Evolutionary conservation across 306 rosid species (phyloP).

Genomic region (Castanea sativa): DNA sequence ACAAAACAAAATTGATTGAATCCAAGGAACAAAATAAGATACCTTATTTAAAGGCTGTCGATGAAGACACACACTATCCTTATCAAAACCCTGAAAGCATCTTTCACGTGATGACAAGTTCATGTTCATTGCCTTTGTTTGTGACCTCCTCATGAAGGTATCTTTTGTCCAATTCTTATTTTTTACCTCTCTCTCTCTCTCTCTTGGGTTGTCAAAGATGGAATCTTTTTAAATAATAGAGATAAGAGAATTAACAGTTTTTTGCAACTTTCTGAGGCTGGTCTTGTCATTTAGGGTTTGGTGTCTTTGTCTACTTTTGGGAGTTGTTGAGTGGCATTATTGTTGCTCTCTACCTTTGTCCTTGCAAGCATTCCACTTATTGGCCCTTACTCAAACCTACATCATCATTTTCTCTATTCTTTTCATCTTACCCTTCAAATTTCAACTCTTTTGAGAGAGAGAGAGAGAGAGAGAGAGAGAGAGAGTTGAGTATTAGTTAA

Average conservation of each 20-base stretch:
- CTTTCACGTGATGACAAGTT: conserved; percentile 75
- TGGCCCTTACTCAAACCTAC: conserved; percentile 31
- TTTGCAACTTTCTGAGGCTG: conserved; percentile 35
- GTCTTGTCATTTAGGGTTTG: conserved; percentile 53
- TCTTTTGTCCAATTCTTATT: conserved; percentile 46
- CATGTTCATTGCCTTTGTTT: conserved; percentile 50
- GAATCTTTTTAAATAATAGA: conserved; percentile 52
- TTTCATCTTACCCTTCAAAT: neutral
- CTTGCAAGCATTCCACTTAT: conserved; percentile 50
- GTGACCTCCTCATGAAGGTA: conserved; percentile 43
- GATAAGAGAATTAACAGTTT: conserved; percentile 12
- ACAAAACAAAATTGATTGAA: conserved; percentile 28
- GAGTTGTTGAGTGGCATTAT: conserved; percentile 47
- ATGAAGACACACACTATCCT: conserved; percentile 36
- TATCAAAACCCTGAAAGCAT: conserved; percentile 41
- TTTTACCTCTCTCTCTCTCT: neutral
- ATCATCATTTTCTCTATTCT: conserved; percentile 32
- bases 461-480: neutral
- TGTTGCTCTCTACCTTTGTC: conserved; percentile 34
- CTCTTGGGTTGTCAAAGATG: conserved; percentile 1
- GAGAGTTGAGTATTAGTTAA: neutral
- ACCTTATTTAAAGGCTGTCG: conserved; percentile 38
- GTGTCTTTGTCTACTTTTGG: conserved; percentile 52
- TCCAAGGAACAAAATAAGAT: conserved; percentile 36
- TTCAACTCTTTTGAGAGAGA: conserved; percentile 8